phyloP scores from a whole-genome alignment of 139 green algal genomes.

The Volvox africanus region DNA sequence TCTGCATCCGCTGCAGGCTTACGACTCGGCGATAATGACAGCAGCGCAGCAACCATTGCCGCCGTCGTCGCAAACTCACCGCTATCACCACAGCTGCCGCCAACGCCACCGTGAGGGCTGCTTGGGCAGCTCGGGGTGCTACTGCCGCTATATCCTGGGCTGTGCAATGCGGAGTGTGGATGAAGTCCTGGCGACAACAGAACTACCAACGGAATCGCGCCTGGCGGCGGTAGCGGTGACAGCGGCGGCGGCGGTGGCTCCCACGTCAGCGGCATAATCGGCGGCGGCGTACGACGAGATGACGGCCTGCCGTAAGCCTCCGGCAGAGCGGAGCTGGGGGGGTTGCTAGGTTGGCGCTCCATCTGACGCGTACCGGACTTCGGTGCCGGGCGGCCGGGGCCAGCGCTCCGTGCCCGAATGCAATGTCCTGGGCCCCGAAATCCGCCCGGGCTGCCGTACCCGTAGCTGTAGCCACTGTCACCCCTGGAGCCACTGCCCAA shows the following conservation, averaged over 20 bases:
- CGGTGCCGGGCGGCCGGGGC: neutral
- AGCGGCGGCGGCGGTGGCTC: constrained; percentile 1
- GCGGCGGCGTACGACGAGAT: neutral
- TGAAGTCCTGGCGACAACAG: neutral
- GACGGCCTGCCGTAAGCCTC: neutral
- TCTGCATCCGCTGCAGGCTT: too few relatives aligned
- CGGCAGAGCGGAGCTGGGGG: neutral
- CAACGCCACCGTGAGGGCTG: neutral
- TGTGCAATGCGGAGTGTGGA: neutral
- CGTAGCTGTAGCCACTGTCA: neutral
- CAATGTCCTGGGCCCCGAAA: neutral
- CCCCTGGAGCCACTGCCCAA: neutral
- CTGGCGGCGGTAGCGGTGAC: neutral
- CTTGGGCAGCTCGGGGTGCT: constrained; percentile 5
- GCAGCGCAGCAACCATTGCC: neutral
- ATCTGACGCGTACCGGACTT: neutral
- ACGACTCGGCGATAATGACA: neutral
- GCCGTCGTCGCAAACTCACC: neutral
- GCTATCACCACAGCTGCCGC: neutral
- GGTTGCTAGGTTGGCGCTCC: neutral
- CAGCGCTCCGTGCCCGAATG: neutral
- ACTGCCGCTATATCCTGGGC: neutral
- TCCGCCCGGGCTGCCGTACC: neutral
- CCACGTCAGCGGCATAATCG: neutral
- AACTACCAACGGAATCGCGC: neutral